Percentiles rank a stretch among this genome's conserved stretches.
phyloP scores from a whole-genome alignment of 2,329 filamentous ascomycete genomes.

The Exophiala sideris region DNA sequence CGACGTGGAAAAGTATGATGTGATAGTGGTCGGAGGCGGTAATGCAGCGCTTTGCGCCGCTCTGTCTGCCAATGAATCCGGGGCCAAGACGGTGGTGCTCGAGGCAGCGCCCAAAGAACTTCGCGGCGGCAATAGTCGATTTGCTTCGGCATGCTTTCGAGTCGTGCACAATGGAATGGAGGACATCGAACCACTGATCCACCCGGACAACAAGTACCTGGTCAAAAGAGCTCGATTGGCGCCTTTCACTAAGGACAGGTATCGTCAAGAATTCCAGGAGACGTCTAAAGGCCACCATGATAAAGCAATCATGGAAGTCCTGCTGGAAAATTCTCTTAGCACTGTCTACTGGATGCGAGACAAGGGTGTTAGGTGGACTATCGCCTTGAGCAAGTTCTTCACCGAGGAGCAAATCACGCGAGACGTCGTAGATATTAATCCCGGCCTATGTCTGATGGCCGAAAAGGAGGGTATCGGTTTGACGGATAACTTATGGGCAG shows the following conservation, averaged over 20 bases:
- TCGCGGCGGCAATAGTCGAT: conserved; percentile 3
- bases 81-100: conserved; percentile 29
- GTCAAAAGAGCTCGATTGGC: conserved; percentile 47
- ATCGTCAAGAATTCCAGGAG: background rate
- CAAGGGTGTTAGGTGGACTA: conserved; percentile 33
- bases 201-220: conserved; percentile 47
- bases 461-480: conserved; percentile 51
- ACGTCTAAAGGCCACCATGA: background rate
- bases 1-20: too few species aligned
- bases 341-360: conserved; percentile 2
- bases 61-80: conserved; percentile 51
- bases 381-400: conserved; percentile 64
- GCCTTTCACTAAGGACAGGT: background rate
- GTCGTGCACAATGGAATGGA: conserved; percentile 41
- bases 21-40: conserved; percentile 58
- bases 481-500: conserved; percentile 7
- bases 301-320: background rate
- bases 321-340: background rate
- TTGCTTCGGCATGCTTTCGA: background rate
- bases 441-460: conserved; percentile 60
- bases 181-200: conserved; percentile 59
- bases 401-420: conserved; percentile 59
- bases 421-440: background rate
- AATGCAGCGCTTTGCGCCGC: conserved; percentile 63
- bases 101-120: conserved; percentile 1